Evolutionary conservation across 768 basidiomycete species (phyloP).

Genomic region (Mycena vitilis): DNA sequence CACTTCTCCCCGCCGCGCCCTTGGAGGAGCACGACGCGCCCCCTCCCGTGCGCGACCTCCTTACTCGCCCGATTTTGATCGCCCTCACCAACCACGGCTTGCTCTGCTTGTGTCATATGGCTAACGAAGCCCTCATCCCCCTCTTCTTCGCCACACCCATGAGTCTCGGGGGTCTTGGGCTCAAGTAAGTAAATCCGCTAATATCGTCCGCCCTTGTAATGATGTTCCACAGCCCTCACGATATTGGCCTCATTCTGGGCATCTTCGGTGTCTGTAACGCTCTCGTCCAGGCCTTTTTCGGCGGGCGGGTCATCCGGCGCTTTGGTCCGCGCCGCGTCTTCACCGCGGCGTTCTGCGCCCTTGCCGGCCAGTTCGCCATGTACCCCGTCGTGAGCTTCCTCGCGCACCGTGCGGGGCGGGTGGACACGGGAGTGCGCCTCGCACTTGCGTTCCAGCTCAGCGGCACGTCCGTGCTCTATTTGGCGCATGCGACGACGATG

Average conservation of each 20-base stretch:
- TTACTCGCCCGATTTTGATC: slow-evolving; percentile 16
- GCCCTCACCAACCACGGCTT: slow-evolving; percentile 20
- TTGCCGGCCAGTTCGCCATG: slow-evolving; percentile 3
- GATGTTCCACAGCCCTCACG: slow-evolving; percentile 53
- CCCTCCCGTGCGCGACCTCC: slow-evolving; percentile 20
- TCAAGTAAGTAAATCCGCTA: slow-evolving; percentile 4
- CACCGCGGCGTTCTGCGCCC: slow-evolving; percentile 15
- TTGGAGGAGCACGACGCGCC: background rate
- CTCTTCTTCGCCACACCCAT: slow-evolving; percentile 28
- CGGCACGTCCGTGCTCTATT: slow-evolving; percentile 10
- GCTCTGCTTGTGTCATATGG: slow-evolving; percentile 19
- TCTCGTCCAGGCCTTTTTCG: slow-evolving; percentile 50
- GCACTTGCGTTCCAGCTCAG: slow-evolving; percentile 19
- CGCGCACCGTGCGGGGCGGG: slow-evolving; percentile 14
- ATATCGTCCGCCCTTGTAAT: background rate
- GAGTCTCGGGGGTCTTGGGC: slow-evolving; percentile 24
- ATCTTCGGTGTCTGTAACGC: slow-evolving; percentile 63
- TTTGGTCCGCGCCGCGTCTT: slow-evolving; percentile 18
- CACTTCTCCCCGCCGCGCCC: slow-evolving; percentile 13
- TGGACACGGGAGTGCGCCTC: slow-evolving; percentile 3
- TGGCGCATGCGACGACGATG: slow-evolving; percentile 11
- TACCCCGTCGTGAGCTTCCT: slow-evolving; percentile 17
- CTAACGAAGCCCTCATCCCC: slow-evolving; percentile 17
- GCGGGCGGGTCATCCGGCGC: slow-evolving; percentile 23
- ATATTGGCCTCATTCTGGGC: slow-evolving; percentile 71